Base-by-base conservation (phyloP, 441 rosid genomes). In the Melastoma candidum region DNA sequence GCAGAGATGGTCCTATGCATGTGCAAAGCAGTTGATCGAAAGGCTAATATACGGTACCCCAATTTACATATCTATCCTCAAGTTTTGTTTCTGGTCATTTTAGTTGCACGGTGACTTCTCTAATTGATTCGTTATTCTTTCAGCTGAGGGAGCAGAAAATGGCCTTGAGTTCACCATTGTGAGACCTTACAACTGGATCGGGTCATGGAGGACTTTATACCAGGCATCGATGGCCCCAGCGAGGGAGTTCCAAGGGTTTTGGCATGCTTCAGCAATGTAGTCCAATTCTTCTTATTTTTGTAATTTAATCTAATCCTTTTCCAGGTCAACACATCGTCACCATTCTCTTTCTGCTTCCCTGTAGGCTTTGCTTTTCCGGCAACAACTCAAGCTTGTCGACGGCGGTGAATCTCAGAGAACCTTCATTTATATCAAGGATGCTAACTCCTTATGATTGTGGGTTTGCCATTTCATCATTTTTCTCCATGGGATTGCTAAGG, bases 1-100 rank as follows among this genome's bases (percentile, higher is more conserved):
- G 85, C 98, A 92, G 78, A 82, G 98, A 75, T 92, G 97, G 98
- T 92, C 97, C 1, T 92, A 88, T 76, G 97, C 98, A 12, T 92
- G 98, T 64, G 97, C 97, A 5, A 92, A 92, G 77, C 97, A 88
- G 66, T 73, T 92, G 80, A 88, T 92, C 51, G 98, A 92, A 74
- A 82, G 97, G 77, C 92, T 92, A 60, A 73, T 92, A 47, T 92
- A 72, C 60, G 97, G 98, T 88, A 71, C 63, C 36, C 66, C 51
- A 24, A 56, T 64, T 51, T 52, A 53, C 58, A 41, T 53, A 9
- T 7, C 45, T 61, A 11, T 7, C 14, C 7, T 51, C 22, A 26
- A 11, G 13, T 11, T 29, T 39, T 8, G 29, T 12, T n/a, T 46
- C 36, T 27, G 1, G 2, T 44, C 13, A 41, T 29, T 3, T 29